Percentiles rank a stretch among this genome's conserved stretches.
Evolutionary conservation across 1,139 yeast genomes (phyloP).

Genomic region (Lodderomyces theae): DNA sequence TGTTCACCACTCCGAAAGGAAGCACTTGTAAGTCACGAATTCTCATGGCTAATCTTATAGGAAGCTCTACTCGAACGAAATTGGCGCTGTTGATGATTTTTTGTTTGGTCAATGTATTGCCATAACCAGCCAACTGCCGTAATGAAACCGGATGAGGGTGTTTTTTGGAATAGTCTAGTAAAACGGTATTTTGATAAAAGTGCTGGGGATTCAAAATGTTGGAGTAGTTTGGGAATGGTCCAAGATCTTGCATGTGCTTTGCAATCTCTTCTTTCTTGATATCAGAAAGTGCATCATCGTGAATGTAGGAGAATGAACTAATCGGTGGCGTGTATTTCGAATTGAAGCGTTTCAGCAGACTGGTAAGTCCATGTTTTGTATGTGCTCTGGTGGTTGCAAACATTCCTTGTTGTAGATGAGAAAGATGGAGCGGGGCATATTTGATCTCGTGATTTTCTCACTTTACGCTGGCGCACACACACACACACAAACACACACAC

Average conservation of each 20-base stretch:
- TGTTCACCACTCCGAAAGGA: conserved; percentile 82
- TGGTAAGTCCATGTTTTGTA: neutral
- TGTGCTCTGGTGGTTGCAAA: neutral
- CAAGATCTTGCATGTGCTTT: conserved; percentile 36
- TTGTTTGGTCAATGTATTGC: conserved; percentile 72
- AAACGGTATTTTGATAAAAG: conserved; percentile 79
- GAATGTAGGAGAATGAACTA: conserved; percentile 28
- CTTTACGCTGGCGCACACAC: too few relatives aligned
- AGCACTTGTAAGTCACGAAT: conserved; percentile 74
- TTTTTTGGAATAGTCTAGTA: conserved; percentile 61
- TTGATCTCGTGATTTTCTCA: neutral
- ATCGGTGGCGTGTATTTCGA: conserved; percentile 14
- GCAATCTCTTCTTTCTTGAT: conserved; percentile 40
- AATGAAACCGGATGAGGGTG: conserved; percentile 87
- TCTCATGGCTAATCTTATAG: conserved; percentile 78
- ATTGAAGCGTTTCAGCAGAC: conserved; percentile 2
- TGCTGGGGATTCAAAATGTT: conserved; percentile 61
- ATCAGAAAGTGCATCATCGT: conserved; percentile 32
- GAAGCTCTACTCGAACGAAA: conserved; percentile 81
- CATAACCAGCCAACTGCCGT: conserved; percentile 85
- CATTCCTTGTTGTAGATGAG: too few relatives aligned
- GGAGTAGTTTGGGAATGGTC: conserved; percentile 46
- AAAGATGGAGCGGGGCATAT: too few relatives aligned
- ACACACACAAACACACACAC: too few relatives aligned
- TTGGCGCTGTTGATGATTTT: conserved; percentile 81